Evolutionary conservation across 1,284 basidiomycete species (phyloP).

Genomic region (Meira nashicola): DNA sequence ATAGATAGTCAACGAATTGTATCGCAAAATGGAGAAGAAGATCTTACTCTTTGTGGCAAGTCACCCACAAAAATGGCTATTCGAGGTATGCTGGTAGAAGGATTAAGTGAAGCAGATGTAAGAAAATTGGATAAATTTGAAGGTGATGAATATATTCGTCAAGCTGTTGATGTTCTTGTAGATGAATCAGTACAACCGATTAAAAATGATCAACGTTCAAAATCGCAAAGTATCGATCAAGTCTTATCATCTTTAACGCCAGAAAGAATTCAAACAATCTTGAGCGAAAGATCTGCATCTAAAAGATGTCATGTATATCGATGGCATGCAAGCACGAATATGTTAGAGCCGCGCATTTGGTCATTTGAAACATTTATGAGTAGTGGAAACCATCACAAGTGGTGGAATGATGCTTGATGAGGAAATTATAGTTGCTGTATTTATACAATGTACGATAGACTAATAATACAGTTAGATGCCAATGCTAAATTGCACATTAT

Average conservation of each 20-base stretch:
- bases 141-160: constrained; percentile 31
- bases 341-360: constrained; percentile 22
- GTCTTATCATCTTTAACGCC: constrained; percentile 20
- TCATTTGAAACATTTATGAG: constrained; percentile 29
- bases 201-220: constrained; percentile 19
- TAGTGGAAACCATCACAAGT: constrained; percentile 1
- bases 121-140: constrained; percentile 31
- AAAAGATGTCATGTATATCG: constrained; percentile 23
- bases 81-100: constrained; percentile 27
- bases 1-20: not conserved
- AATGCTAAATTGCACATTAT: too few species aligned
- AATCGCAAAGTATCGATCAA: constrained; percentile 18
- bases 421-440: too few species aligned
- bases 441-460: too few species aligned
- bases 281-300: not conserved
- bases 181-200: constrained; percentile 14
- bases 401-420: not conserved
- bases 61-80: constrained; percentile 12
- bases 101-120: constrained; percentile 23
- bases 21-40: not conserved
- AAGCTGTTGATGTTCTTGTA: constrained; percentile 13
- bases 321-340: constrained; percentile 21
- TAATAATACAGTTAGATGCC: too few species aligned
- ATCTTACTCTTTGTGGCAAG: not conserved
- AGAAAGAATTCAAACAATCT: constrained; percentile 12